Evolutionary conservation across 805 yeast genomes (phyloP).

Genomic region (Cephaloascus albidus): DNA sequence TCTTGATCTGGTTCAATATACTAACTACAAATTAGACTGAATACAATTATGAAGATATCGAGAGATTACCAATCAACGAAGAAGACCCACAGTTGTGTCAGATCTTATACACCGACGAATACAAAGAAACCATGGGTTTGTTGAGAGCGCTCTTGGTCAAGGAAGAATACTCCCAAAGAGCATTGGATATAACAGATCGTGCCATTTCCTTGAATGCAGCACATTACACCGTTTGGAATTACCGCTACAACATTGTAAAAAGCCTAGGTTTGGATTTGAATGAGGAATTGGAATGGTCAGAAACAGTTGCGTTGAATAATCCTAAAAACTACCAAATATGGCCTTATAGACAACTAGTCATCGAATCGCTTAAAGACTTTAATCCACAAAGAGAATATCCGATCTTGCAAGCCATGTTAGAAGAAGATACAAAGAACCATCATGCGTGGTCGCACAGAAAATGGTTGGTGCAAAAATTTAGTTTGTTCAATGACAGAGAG

Average conservation of each 20-base stretch:
- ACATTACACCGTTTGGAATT: constrained; percentile 86
- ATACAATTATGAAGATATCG: constrained; percentile 30
- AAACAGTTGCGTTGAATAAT: constrained; percentile 59
- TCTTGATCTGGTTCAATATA: background rate
- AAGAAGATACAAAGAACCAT: constrained; percentile 80
- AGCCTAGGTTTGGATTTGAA: constrained; percentile 24
- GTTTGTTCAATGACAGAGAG: constrained; percentile 40
- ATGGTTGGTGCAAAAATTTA: constrained; percentile 63
- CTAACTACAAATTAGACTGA: constrained; percentile 6
- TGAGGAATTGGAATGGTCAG: constrained; percentile 73
- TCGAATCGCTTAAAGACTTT: constrained; percentile 27
- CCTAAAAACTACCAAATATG: constrained; percentile 96
- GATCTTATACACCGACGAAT: constrained; percentile 67
- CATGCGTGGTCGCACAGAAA: constrained; percentile 93
- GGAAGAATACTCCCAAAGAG: constrained; percentile 62
- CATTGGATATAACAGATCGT: constrained; percentile 52
- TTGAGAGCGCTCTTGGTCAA: constrained; percentile 48
- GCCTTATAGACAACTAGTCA: constrained; percentile 76
- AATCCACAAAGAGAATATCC: constrained; percentile 51
- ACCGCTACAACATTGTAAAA: constrained; percentile 44
- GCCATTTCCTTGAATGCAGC: constrained; percentile 73
- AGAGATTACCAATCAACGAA: constrained; percentile 30
- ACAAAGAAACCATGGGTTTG: constrained; percentile 49
- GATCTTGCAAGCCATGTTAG: constrained; percentile 57
- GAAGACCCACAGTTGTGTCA: constrained; percentile 44